Evolutionary conservation across 2,329 filamentous ascomycete species (phyloP).

Genomic region (Alternaria angustiovoidea): DNA sequence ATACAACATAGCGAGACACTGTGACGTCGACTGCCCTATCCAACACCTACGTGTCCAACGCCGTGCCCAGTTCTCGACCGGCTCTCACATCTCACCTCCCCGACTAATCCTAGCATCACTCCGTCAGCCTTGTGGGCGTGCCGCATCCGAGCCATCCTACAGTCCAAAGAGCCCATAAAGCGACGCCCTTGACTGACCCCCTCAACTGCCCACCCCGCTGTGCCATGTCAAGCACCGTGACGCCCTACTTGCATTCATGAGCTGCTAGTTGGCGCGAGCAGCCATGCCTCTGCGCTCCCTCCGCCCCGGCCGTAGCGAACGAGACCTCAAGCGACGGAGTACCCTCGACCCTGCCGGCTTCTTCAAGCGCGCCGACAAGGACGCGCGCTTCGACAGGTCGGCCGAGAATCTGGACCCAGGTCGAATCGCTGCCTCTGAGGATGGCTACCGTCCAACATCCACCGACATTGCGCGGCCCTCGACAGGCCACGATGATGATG

Average conservation of each 20-base stretch:
- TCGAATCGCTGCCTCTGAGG: conserved; percentile 44
- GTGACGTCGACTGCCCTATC: conserved; percentile 8
- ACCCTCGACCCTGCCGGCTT: conserved; percentile 52
- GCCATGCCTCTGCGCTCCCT: conserved; percentile 53
- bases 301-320: conserved; percentile 50
- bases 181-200: conserved; percentile 13
- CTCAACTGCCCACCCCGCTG: conserved; percentile 15
- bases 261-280: conserved; percentile 40
- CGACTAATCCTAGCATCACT: conserved; percentile 20
- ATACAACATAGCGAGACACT: conserved; percentile 2
- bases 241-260: conserved; percentile 45
- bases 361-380: conserved; percentile 47
- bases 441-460: conserved; percentile 43
- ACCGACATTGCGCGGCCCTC: conserved; percentile 35
- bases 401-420: conserved; percentile 34
- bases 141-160: conserved; percentile 21
- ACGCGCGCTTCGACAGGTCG: conserved; percentile 32
- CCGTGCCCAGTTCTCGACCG: conserved; percentile 4
- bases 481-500: conserved; percentile 8
- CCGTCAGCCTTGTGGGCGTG: conserved; percentile 24
- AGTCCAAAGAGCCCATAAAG: not conserved
- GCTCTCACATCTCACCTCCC: conserved; percentile 17
- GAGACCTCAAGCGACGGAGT: conserved; percentile 55
- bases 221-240: conserved; percentile 47
- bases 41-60: conserved; percentile 5